Conservation (phyloP, 495 filamentous ascomycete genomes). For the Acidomyces sp. region DNA sequence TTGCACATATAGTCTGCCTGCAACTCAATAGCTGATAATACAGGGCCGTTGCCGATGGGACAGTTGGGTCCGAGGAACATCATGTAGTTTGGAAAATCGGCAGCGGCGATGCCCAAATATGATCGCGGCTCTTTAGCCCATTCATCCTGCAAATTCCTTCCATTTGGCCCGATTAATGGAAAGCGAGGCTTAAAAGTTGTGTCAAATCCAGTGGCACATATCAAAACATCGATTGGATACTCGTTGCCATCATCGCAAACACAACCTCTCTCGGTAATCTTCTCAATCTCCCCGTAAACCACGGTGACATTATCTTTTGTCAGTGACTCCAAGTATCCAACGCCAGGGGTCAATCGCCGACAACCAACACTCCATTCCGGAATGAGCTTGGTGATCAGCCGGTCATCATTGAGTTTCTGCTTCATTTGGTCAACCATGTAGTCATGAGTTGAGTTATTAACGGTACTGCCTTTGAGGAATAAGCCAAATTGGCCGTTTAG, state of each 20-base stretch:
- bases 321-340: conserved; percentile 28
- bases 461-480: conserved; percentile 9
- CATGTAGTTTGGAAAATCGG: conserved; percentile 21
- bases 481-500: conserved; percentile 15
- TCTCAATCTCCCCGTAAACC: conserved; percentile 23
- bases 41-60: conserved; percentile 15
- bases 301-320: conserved; percentile 26
- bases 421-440: conserved; percentile 14
- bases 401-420: conserved; percentile 18
- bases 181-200: conserved; percentile 21
- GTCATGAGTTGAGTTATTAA: conserved; percentile 10
- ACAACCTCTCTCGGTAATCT: conserved; percentile 26
- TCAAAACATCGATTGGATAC: conserved; percentile 8
- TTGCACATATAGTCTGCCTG: conserved; percentile 13
- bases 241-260: conserved; percentile 11
- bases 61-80: conserved; percentile 18
- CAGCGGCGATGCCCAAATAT: conserved; percentile 23
- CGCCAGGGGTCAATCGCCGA: conserved; percentile 23
- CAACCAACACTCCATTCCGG: conserved; percentile 22
- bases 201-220: conserved; percentile 19
- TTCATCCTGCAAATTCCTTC: conserved; percentile 23
- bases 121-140: conserved; percentile 23
- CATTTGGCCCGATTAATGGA: conserved; percentile 21
- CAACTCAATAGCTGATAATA: conserved; percentile 16
- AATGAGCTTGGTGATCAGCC: conserved; percentile 18